phyloP scores from a whole-genome alignment of 192 early-diverging fungal species.

The Coemansia biformis region DNA sequence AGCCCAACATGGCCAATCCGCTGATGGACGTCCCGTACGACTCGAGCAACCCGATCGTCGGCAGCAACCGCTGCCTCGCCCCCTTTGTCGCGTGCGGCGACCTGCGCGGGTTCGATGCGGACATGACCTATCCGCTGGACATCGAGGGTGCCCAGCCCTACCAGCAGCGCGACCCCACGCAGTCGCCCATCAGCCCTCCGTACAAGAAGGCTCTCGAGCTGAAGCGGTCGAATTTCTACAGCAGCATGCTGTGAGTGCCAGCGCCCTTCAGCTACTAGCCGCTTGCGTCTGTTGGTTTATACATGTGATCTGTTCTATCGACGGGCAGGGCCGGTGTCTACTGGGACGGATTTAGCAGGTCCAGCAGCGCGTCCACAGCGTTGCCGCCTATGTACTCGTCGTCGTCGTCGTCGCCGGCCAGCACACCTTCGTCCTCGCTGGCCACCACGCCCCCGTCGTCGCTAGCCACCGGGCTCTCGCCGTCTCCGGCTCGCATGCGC shows the following conservation, averaged over 20 bases:
- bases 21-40: constrained; percentile 77
- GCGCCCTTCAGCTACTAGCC: too few species aligned
- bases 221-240: constrained; percentile 71
- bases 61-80: constrained; percentile 72
- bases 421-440: too few species aligned
- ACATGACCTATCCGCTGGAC: constrained; percentile 74
- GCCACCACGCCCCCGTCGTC: too few species aligned
- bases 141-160: constrained; percentile 47
- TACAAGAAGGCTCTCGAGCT: constrained; percentile 78
- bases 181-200: constrained; percentile 83
- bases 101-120: constrained; percentile 80
- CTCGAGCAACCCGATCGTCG: constrained; percentile 59
- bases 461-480: too few species aligned
- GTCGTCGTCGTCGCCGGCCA: neutral
- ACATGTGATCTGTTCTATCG: too few species aligned
- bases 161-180: constrained; percentile 62
- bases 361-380: constrained; percentile 5
- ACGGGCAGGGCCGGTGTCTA: neutral
- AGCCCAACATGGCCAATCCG: constrained; percentile 86
- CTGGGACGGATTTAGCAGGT: constrained; percentile 12
- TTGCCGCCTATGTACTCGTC: constrained; percentile 1
- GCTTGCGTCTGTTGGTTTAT: too few species aligned
- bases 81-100: constrained; percentile 93
- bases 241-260: constrained; percentile 28
- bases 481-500: too few species aligned